Evolutionary conservation across 495 filamentous ascomycete genomes (phyloP).

Genomic region (Parachaetomium inaequale): DNA sequence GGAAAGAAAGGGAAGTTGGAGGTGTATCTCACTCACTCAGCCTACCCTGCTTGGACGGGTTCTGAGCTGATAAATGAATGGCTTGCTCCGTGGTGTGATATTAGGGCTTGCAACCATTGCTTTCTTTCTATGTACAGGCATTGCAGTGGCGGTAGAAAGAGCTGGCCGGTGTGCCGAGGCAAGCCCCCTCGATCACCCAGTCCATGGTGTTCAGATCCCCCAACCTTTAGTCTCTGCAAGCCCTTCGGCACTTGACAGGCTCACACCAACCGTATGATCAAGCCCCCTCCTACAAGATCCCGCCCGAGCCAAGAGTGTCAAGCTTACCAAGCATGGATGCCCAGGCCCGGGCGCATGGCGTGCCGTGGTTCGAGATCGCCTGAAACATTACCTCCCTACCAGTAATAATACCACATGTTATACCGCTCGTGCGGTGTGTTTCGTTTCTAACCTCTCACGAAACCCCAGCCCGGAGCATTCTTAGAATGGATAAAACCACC

Average conservation of each 20-base stretch:
- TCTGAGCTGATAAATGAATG: no score
- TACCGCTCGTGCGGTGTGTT: neutral
- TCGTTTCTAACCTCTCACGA: neutral
- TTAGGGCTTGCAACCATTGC: no score
- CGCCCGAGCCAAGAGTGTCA: neutral
- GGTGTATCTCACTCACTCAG: no score
- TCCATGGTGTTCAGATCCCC: neutral
- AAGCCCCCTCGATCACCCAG: neutral
- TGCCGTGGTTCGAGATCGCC: neutral
- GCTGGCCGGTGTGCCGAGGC: neutral
- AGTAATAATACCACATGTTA: neutral
- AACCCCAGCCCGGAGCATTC: neutral
- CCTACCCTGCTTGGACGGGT: no score
- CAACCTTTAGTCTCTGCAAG: neutral
- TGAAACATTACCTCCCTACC: neutral
- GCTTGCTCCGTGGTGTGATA: no score
- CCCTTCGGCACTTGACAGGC: neutral
- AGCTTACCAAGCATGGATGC: neutral
- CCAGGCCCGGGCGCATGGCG: neutral
- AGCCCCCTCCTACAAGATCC: neutral
- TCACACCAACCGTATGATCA: neutral
- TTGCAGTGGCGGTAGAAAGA: neutral
- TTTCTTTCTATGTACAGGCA: no score
- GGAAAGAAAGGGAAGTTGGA: no score
- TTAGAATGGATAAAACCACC: neutral